Evolutionary conservation across 768 basidiomycete genomes (phyloP).

Genomic region (Psilocybe sp.): DNA sequence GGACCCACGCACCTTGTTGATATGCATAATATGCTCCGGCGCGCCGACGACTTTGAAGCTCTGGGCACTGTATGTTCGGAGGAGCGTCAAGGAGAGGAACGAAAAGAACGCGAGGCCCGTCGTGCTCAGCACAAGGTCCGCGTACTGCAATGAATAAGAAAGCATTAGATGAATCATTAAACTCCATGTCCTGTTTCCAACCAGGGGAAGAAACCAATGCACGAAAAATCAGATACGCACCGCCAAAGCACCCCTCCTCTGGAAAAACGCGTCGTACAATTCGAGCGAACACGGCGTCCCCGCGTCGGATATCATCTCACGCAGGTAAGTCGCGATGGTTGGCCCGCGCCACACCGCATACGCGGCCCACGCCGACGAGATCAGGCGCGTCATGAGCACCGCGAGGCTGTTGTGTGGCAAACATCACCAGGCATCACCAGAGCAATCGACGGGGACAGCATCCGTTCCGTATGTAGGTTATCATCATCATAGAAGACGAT

Average conservation of each 20-base stretch:
- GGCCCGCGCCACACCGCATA: slow-evolving; percentile 49
- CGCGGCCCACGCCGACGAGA: slow-evolving; percentile 48
- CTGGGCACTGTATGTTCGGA: slow-evolving; percentile 41
- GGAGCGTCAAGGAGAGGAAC: slow-evolving; percentile 43
- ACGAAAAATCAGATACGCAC: slow-evolving; percentile 22
- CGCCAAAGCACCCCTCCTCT: slow-evolving; percentile 36
- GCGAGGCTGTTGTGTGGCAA: slow-evolving; percentile 34
- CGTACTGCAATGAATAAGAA: slow-evolving; percentile 31
- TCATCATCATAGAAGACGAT: no score
- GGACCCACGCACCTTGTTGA: slow-evolving; percentile 40
- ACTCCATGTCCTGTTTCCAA: no score
- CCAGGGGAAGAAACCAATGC: background rate
- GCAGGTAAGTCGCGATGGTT: slow-evolving; percentile 29
- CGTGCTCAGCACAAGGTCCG: slow-evolving; percentile 44
- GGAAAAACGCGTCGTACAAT: slow-evolving; percentile 44
- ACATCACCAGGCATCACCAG: no score
- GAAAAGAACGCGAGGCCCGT: slow-evolving; percentile 39
- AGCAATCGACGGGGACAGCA: no score
- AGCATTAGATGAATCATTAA: background rate
- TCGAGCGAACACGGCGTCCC: slow-evolving; percentile 49
- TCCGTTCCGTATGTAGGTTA: no score
- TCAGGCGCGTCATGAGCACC: slow-evolving; percentile 42
- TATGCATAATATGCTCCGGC: slow-evolving; percentile 43
- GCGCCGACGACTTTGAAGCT: slow-evolving; percentile 55
- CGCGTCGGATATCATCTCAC: slow-evolving; percentile 32